A percentile compares a stretch with the other conserved stretches of the same genome.
phyloP scores from a whole-genome alignment of 345 rosid species.

The Dimocarpus longan region DNA sequence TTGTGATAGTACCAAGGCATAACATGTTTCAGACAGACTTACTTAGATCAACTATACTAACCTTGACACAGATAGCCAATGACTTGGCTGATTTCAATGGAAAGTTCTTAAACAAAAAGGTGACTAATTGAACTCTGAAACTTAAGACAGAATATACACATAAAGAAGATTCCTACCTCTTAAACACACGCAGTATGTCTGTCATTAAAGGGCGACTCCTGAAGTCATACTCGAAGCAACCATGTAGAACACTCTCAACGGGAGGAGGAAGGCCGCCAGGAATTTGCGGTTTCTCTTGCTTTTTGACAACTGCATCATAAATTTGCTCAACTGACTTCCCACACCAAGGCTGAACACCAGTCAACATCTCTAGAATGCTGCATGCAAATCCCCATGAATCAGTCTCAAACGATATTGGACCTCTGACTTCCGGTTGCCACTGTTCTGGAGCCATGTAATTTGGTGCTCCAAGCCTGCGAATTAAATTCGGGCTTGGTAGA shows the following conservation, averaged over 20 bases:
- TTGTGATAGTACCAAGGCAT: background rate
- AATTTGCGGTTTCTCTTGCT: constrained; percentile 67
- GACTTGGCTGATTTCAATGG: no score
- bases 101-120: no score
- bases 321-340: constrained; percentile 73
- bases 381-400: constrained; percentile 98
- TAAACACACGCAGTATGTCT: constrained; percentile 65
- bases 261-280: constrained; percentile 78
- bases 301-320: constrained; percentile 62
- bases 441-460: constrained; percentile 99
- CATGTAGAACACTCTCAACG: constrained; percentile 65
- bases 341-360: constrained; percentile 80
- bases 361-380: constrained; percentile 91
- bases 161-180: constrained; percentile 50
- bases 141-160: background rate
- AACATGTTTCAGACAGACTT: background rate
- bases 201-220: constrained; percentile 86
- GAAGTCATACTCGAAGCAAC: constrained; percentile 91
- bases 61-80: background rate
- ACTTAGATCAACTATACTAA: background rate
- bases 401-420: constrained; percentile 86
- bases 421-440: constrained; percentile 86
- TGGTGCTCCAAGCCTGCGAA: constrained; percentile 76
- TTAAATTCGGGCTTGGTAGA: constrained; percentile 63
- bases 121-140: no score